These are phyloP conservation scores for Blastobotrys proliferans DNA, from an alignment of 1,139 yeast genomes.

Conservation along the genomic window DNA sequence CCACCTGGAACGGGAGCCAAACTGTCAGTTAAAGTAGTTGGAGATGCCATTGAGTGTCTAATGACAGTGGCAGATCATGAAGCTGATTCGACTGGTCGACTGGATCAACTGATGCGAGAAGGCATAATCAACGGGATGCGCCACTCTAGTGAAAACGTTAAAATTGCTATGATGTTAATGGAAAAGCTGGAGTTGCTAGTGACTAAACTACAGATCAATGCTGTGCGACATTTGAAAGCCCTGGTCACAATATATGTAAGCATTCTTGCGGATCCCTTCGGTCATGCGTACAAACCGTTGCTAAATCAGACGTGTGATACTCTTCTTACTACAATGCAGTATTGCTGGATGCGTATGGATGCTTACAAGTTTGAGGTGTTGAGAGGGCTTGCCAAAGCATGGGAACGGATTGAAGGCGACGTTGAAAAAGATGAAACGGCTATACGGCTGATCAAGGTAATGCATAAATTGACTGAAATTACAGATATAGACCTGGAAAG, in stretches of 20 bases:
- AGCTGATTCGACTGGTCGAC: constrained; percentile 19
- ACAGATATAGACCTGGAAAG: not conserved
- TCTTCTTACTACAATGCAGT: constrained; percentile 24
- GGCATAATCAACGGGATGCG: constrained; percentile 30
- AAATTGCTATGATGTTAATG: constrained; percentile 21
- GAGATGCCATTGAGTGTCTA: constrained; percentile 17
- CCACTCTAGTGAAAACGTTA: constrained; percentile 23
- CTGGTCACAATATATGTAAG: constrained; percentile 25
- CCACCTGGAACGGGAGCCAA: constrained; percentile 20
- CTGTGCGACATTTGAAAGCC: constrained; percentile 28
- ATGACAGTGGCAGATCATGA: constrained; percentile 19
- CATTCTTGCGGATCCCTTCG: constrained; percentile 34
- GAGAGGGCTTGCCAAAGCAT: constrained; percentile 33
- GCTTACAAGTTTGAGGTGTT: constrained; percentile 35
- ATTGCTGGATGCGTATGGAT: constrained; percentile 35
- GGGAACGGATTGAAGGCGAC: constrained; percentile 16
- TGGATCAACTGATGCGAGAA: constrained; percentile 26
- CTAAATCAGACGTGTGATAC: constrained; percentile 22
- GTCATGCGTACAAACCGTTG: constrained; percentile 26
- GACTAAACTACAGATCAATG: constrained; percentile 16
- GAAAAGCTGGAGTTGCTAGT: constrained; percentile 16
- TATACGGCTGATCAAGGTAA: constrained; percentile 3
- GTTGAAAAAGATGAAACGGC: not conserved
- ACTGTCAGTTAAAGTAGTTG: constrained; percentile 14
- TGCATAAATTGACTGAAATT: constrained; percentile 9